These are phyloP conservation scores for Daldinia caldariorum DNA, from an alignment of 495 filamentous ascomycete genomes.

Conservation along the genomic window DNA sequence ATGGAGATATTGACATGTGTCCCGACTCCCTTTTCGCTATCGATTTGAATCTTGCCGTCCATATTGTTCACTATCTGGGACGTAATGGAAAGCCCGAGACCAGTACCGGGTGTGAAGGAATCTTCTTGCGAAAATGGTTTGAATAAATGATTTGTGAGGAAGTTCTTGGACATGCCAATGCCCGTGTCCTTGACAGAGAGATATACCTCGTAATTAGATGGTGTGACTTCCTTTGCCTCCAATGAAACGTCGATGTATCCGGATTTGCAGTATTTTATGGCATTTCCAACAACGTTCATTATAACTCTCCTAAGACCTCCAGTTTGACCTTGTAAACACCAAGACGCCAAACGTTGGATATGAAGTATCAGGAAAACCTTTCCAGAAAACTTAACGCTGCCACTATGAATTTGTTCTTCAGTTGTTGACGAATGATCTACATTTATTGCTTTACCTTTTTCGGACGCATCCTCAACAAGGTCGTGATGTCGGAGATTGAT, in stretches of 20 bases:
- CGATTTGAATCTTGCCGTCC: conserved; percentile 67
- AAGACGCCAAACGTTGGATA: conserved; percentile 36
- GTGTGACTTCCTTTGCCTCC: conserved; percentile 38
- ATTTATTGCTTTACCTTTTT: conserved; percentile 23
- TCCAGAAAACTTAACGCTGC: conserved; percentile 37
- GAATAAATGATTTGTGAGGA: conserved; percentile 71
- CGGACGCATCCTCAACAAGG: conserved; percentile 23
- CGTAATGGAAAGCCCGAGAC: conserved; percentile 75
- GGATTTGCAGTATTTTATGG: conserved; percentile 77
- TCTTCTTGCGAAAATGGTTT: conserved; percentile 79
- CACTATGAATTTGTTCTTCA: conserved; percentile 37
- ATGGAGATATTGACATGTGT: conserved; percentile 38
- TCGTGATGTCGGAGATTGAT: conserved; percentile 39
- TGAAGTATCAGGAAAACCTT: conserved; percentile 40
- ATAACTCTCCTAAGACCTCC: conserved; percentile 78
- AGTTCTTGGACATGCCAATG: conserved; percentile 74
- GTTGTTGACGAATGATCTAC: conserved; percentile 23
- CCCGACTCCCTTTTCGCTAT: conserved; percentile 52
- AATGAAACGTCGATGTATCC: conserved; percentile 73
- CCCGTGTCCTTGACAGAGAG: conserved; percentile 72
- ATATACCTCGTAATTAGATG: conserved; percentile 46
- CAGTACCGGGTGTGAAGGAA: conserved; percentile 69
- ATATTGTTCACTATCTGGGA: conserved; percentile 70
- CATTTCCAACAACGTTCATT: conserved; percentile 86
- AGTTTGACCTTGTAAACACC: conserved; percentile 59